phyloP scores from a whole-genome alignment of 1,284 basidiomycete genomes.

The Mrakiaceae sp. region DNA sequence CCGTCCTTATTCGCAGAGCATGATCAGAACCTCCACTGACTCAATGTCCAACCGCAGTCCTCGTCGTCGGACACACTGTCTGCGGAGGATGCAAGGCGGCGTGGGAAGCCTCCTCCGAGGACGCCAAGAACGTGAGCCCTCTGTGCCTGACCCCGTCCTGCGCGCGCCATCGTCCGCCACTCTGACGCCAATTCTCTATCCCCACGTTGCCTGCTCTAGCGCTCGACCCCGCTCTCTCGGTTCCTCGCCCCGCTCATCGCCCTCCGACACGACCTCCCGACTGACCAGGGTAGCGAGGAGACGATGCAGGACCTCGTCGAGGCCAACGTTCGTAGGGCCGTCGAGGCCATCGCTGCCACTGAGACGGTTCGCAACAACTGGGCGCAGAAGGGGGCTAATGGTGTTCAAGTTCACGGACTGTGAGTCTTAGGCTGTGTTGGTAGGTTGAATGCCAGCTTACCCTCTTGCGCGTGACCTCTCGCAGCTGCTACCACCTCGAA shows the following conservation, averaged over 20 bases:
- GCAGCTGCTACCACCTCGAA: conserved; percentile 11
- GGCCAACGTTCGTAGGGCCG: conserved; percentile 20
- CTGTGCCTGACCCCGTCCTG: neutral
- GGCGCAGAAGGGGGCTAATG: conserved; percentile 45
- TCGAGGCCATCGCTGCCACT: conserved; percentile 4
- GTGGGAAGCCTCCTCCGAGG: conserved; percentile 28
- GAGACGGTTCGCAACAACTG: conserved; percentile 58
- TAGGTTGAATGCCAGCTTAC: neutral
- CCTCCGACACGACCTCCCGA: conserved; percentile 43
- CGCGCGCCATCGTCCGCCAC: no score
- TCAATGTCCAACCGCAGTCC: conserved; percentile 39
- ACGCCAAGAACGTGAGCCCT: conserved; percentile 1
- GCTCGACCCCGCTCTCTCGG: conserved; percentile 47
- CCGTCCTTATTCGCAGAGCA: conserved; percentile 28
- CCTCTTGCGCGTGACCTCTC: no score
- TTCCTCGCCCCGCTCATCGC: conserved; percentile 63
- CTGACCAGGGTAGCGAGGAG: conserved; percentile 37
- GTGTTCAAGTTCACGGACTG: conserved; percentile 18
- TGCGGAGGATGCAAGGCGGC: conserved; percentile 64
- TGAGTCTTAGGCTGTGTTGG: no score
- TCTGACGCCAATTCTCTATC: neutral
- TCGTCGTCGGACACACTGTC: conserved; percentile 67
- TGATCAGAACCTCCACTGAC: neutral
- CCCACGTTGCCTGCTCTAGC: neutral
- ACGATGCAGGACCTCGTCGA: conserved; percentile 63